Evolutionary conservation across 2,329 filamentous ascomycete species (phyloP), one percentile per base, ranked within the genome.

Genomic region (Plenodomus lindquistii): DNA sequence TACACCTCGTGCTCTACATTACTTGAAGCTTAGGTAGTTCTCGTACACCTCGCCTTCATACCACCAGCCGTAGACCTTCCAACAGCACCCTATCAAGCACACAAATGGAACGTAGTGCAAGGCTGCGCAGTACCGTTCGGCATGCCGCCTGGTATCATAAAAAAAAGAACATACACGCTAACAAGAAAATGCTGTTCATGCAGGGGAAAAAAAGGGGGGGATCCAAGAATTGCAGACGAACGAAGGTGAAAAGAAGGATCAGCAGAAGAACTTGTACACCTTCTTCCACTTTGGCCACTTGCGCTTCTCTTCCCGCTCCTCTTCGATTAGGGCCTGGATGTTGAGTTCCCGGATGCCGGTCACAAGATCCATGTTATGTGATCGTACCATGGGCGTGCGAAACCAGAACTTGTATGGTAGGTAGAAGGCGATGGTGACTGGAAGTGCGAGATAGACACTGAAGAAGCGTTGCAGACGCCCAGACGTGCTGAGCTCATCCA

Each of bases 311-410:
- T 88, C 86, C 34, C 80, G 76, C 77, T 97, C 93, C 70, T 96
- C 88, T 36, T 86, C 85, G 41, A 95, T 78, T 41, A 97, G 75
- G 50, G 88, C 83, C 21, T 85, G 84, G 37, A 97, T 75, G 68
- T 96, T 92, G 48, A 97, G 82, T 65, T 96, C 91, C 20, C 92
- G 80, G 21, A 91, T 84, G 2, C 93, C 93, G 0, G 91, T 96
- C 50, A 87, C 83, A 54, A 97, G 75, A 72, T 97, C 92, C 85
- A 97, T 95, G 54, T 95, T 87, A 42, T 80, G 77, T 27, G 81
- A 74, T 16, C 81, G 78, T 37, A 96, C 80, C 48, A 90, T 79
- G 1, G 78, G 75, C 1, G 91, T 95, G 47, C 79, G 79, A 67
- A 83, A 89, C 72, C 79, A 87, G 27, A 94, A 15, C 75, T 96